Evolutionary conservation across 176 grass and related monocot species (phyloP).

Genomic region (Zizania latifolia): DNA sequence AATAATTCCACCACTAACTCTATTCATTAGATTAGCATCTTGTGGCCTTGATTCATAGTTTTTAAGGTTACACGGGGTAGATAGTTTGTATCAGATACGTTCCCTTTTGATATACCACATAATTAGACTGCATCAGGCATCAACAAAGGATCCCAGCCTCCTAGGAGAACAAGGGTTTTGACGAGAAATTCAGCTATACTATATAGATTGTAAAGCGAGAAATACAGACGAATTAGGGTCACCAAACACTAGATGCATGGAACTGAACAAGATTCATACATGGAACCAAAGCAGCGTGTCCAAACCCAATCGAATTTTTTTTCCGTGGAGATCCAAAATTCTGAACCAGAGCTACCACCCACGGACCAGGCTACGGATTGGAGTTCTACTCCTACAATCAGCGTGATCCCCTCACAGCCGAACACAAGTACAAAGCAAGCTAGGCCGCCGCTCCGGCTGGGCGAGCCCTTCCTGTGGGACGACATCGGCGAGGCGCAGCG

Average conservation of each 20-base stretch:
- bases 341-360: background rate
- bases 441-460: constrained; percentile 28
- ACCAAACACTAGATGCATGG: background rate
- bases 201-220: background rate
- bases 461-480: constrained; percentile 27
- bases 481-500: constrained; percentile 34
- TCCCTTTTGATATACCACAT: background rate
- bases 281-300: background rate
- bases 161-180: too few species aligned
- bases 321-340: background rate
- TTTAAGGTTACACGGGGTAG: too few species aligned
- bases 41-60: too few species aligned
- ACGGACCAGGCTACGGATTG: background rate
- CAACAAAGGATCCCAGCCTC: too few species aligned
- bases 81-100: too few species aligned
- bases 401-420: too few species aligned
- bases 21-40: too few species aligned
- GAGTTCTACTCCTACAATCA: background rate
- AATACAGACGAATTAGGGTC: background rate
- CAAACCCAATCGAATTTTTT: too few species aligned
- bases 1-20: too few species aligned
- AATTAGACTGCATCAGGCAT: too few species aligned
- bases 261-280: background rate
- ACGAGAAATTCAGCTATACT: background rate
- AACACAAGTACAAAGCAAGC: background rate